phyloP scores from a whole-genome alignment of 164 flowering plant species.

The Chloranthus sessilifolius region DNA sequence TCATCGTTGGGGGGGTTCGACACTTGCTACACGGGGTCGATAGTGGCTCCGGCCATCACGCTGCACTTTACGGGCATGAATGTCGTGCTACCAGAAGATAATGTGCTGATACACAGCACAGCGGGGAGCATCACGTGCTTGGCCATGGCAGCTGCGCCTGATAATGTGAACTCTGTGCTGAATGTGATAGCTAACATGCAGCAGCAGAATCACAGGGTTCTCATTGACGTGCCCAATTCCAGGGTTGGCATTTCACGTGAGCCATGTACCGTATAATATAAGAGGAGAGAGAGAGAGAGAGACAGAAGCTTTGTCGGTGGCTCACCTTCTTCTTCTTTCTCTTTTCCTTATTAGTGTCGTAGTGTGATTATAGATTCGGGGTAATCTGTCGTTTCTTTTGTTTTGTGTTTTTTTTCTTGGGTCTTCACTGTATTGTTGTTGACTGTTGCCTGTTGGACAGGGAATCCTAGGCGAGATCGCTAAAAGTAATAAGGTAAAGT shows the following conservation, averaged over 20 bases:
- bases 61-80: constrained; percentile 69
- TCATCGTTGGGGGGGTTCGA: constrained; percentile 78
- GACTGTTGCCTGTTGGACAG: too few species aligned
- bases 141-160: constrained; percentile 82
- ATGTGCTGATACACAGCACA: constrained; percentile 63
- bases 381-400: too few species aligned
- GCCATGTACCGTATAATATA: constrained; percentile 50
- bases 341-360: too few species aligned
- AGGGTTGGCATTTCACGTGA: constrained; percentile 85
- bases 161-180: constrained; percentile 71
- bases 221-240: constrained; percentile 69
- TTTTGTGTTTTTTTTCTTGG: too few species aligned
- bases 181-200: constrained; percentile 92
- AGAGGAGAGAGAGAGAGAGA: constrained; percentile 10
- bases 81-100: constrained; percentile 58
- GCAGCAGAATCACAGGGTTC: constrained; percentile 82
- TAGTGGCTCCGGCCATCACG: constrained; percentile 48
- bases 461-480: too few species aligned
- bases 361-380: too few species aligned
- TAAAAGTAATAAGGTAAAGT: too few species aligned
- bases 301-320: too few species aligned
- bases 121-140: constrained; percentile 52
- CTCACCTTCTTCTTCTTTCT: background rate
- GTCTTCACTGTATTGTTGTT: too few species aligned
- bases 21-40: constrained; percentile 59